Evolutionary conservation across 345 rosid genomes (phyloP).

Genomic region (Eucalyptus shirleyi): DNA sequence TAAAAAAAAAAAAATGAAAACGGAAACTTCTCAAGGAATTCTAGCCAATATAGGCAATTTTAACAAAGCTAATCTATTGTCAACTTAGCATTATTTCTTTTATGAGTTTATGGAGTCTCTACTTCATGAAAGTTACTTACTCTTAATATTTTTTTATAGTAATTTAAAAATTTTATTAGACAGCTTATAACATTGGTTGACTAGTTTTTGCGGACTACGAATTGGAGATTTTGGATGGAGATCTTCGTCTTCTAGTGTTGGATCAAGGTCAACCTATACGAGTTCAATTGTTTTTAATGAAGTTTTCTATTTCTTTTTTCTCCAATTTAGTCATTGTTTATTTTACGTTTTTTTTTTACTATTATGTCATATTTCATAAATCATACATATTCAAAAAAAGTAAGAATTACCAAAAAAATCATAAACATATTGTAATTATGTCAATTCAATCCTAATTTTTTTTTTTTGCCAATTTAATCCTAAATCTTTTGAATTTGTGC

Average conservation of each 20-base stretch:
- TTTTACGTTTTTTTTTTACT: background rate
- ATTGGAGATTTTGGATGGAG: background rate
- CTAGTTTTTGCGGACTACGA: background rate
- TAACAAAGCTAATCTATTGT: background rate
- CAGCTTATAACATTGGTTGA: background rate
- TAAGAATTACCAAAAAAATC: too few relatives aligned
- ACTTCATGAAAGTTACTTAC: background rate
- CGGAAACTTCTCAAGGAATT: background rate
- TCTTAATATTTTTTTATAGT: background rate
- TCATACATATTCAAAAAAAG: background rate
- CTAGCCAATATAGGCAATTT: background rate
- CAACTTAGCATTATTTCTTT: background rate
- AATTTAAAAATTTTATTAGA: background rate
- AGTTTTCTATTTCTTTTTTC: background rate
- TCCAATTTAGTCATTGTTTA: background rate
- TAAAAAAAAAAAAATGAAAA: background rate
- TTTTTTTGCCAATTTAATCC: too few relatives aligned
- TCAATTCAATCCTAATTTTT: accelerated
- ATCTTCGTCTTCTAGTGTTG: background rate
- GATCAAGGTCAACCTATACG: background rate
- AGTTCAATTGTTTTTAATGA: background rate
- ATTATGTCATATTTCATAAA: background rate
- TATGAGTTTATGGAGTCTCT: background rate
- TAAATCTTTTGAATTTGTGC: too few relatives aligned
- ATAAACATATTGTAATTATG: too few relatives aligned